These are phyloP conservation scores for Zoysia matrella DNA, from an alignment of 202 grass and related monocot species.

Conservation along the genomic window DNA sequence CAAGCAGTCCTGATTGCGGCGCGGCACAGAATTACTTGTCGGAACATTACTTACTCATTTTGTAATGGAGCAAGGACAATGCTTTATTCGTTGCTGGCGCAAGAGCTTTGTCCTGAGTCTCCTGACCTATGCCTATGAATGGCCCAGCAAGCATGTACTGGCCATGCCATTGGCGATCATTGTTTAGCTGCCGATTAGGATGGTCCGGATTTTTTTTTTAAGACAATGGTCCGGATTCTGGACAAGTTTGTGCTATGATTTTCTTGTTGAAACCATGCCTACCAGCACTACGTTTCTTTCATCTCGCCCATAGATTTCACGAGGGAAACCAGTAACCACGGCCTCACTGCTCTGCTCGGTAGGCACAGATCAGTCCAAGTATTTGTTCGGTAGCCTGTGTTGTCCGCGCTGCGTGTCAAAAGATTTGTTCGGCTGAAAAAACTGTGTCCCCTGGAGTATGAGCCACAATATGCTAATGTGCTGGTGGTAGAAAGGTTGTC, in stretches of 20 bases:
- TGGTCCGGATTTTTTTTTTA: too few relatives aligned
- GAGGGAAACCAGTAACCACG: conserved; percentile 13
- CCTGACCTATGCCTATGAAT: neutral
- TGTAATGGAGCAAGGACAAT: neutral
- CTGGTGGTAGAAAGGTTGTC: neutral
- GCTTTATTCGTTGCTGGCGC: neutral
- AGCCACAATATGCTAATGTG: neutral
- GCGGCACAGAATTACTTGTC: neutral
- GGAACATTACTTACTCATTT: neutral
- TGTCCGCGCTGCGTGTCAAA: too few relatives aligned
- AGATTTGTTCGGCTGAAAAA: too few relatives aligned
- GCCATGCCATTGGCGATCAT: conserved; percentile 31
- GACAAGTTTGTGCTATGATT: neutral
- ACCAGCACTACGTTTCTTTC: too few relatives aligned
- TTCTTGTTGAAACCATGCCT: neutral
- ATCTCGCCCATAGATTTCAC: conserved; percentile 22
- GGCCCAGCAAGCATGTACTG: neutral
- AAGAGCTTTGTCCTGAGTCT: neutral
- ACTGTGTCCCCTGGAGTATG: too few relatives aligned
- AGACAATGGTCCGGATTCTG: neutral
- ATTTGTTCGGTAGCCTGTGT: neutral
- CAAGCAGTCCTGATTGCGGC: neutral
- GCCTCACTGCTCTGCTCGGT: neutral
- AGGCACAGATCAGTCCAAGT: neutral
- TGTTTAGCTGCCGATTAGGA: conserved; percentile 7